Conservation (phyloP, 2,329 filamentous ascomycete genomes). For the Diaporthe longicolla region DNA sequence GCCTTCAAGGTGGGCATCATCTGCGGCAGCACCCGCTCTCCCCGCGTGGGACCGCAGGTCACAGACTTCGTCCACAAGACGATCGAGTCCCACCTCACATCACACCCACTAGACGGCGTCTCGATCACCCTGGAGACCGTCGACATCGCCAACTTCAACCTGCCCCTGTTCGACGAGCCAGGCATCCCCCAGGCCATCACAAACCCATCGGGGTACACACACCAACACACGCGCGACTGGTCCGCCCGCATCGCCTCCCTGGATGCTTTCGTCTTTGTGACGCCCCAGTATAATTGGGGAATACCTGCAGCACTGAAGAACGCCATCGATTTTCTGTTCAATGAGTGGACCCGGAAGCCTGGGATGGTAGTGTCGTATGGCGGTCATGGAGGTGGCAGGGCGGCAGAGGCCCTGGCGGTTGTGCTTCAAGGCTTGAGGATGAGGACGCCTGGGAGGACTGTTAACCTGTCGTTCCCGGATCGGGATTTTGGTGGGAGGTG, state of each 20-base stretch:
- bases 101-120: not conserved
- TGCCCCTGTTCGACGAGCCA: conserved; percentile 55
- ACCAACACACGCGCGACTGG: conserved; percentile 55
- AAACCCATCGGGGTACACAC: conserved; percentile 49
- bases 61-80: conserved; percentile 44
- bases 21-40: conserved; percentile 47
- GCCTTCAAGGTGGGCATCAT: conserved; percentile 47
- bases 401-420: conserved; percentile 46
- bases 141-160: conserved; percentile 51
- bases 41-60: conserved; percentile 47
- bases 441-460: conserved; percentile 46
- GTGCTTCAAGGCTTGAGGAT: conserved; percentile 46
- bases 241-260: conserved; percentile 49
- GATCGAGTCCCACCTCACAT: conserved; percentile 41
- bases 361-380: conserved; percentile 64
- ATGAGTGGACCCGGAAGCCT: conserved; percentile 65
- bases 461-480: conserved; percentile 47
- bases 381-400: conserved; percentile 53
- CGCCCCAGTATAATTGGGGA: conserved; percentile 62
- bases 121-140: conserved; percentile 43
- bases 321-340: conserved; percentile 65
- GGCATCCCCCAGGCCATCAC: conserved; percentile 50
- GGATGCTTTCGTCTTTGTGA: conserved; percentile 52
- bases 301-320: conserved; percentile 64
- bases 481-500: conserved; percentile 37